phyloP scores from a whole-genome alignment of 116 monocot genomes.

The Papilionanthe hybrid region DNA sequence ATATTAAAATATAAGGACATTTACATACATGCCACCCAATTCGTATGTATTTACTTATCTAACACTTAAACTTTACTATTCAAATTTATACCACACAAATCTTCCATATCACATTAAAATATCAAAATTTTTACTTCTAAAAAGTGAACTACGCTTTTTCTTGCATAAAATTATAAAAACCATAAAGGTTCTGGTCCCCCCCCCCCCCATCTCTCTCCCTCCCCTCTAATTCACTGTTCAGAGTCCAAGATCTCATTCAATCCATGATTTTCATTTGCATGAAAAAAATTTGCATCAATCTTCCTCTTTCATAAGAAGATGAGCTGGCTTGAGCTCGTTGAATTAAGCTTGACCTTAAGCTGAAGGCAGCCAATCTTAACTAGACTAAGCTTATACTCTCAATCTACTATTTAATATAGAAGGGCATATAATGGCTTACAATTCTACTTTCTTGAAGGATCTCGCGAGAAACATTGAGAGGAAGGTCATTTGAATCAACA shows the following conservation, averaged over 20 bases:
- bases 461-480: conserved; percentile 94
- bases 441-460: conserved; percentile 97
- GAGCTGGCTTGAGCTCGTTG: neutral
- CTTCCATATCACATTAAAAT: too few species aligned
- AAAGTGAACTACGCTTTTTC: too few species aligned
- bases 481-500: conserved; percentile 95
- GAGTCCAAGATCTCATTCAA: neutral
- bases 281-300: neutral
- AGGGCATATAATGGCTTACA: conserved; percentile 37
- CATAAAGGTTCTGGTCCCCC: neutral
- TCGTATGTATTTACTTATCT: too few species aligned
- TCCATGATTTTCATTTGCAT: neutral
- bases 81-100: too few species aligned
- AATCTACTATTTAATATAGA: neutral
- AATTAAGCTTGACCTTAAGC: neutral
- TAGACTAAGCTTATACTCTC: neutral
- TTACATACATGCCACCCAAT: too few species aligned
- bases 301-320: neutral
- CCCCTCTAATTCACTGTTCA: neutral
- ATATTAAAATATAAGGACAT: too few species aligned
- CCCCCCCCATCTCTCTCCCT: neutral
- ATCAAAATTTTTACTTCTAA: too few species aligned
- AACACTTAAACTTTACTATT: too few species aligned
- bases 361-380: neutral
- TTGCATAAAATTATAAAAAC: neutral